Base-by-base conservation (phyloP, 768 basidiomycete genomes). In the Mycena indigotica region DNA sequence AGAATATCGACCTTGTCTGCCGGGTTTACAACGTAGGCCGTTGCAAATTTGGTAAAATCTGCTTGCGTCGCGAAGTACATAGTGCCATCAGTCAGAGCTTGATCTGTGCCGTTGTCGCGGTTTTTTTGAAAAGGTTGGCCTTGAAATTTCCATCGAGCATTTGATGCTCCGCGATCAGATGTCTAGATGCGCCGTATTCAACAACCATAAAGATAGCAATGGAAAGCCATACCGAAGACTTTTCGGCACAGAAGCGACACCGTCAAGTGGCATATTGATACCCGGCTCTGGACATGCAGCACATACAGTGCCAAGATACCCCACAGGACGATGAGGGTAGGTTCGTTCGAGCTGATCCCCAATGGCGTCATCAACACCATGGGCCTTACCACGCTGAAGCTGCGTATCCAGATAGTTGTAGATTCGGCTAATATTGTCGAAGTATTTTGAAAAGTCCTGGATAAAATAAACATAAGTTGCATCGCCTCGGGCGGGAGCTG, bases 21-120 rank as follows among this genome's bases (percentile, higher is more conserved):
- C n/a, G 44, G 35, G 8, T 16, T 16, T 5, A 56, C 16, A 1
- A 50, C 25, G 19, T 35, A 40, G 8, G 8, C 4, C 0, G 4
- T 19, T 26, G 25, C 46, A 32, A 25, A 4, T 46, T 28, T 17
- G 12, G 29, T 48, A 19, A 5, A 32, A 25, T 50, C 48, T 1
- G 1, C n/a, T 29, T 56, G 48, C 2, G 2, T 4, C 1, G 48
- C 25, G 17, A 56, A 56, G 28, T 56, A 56, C 55, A 56, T 56
- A 17, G 1, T 17, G 5, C 48, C 48, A 38, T 56, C 48, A 0
- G 55, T 56, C 2, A 56, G 23, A 3, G 46, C 24, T 5, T 1
- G 38, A n/a, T 56, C 48, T 4, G 28, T 56, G 4, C 55, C 55
- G 21, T 56, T 24, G 25, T 56, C 48, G 35, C 55, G 48, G n/a